Base-by-base conservation (phyloP, 257 asterid species). In the Lantana camara region DNA sequence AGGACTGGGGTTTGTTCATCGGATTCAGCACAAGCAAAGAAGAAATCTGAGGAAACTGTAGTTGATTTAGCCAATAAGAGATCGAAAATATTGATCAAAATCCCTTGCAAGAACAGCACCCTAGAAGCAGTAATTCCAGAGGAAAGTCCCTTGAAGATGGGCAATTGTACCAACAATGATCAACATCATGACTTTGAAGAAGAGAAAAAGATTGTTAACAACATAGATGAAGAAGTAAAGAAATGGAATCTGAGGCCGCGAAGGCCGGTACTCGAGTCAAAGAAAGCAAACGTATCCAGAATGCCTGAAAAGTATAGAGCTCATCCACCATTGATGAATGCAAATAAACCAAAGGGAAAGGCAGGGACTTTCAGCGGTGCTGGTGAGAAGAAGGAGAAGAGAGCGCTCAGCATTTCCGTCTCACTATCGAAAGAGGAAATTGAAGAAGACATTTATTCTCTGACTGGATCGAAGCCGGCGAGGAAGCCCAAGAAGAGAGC, bases 401-500 rank as follows among this genome's bases (percentile, higher is more conserved):
- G 51, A 65, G 81, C 72, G 66, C 63, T 42, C 29, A 76, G 72
- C 66, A 51, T 88, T 40, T 30, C 49, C 9, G 37, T 76, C 4
- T 15, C 84, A 0, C 72, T 88, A 3, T 64, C 91, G 0, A 77
- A 73, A 48, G 72, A 68, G 64, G 96, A 88, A 68, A 85, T 85
- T 17, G 91, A 85, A 34, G 94, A 80, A 55, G 96, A 88, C 71
- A 58, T 83, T 7, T 79, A 57, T 32, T 63, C 81, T 17, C 20
- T 83, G 68, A 65, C 85, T 37, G 90, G 87, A 76, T 46, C 71
- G 22, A 88, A 81, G 74, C 88, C 90, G 11, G 44, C 79, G 11
- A 83, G 84, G 78, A 83, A 88, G 70, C 88, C 90, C 6, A 84
- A 75, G 75, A 87, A 82, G 83, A 82, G 85, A 24, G 68, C 80